Percentiles rank a stretch among this genome's conserved stretches.
Evolutionary conservation across 257 asterid species (phyloP).

Genomic region (Petunia secreta): DNA sequence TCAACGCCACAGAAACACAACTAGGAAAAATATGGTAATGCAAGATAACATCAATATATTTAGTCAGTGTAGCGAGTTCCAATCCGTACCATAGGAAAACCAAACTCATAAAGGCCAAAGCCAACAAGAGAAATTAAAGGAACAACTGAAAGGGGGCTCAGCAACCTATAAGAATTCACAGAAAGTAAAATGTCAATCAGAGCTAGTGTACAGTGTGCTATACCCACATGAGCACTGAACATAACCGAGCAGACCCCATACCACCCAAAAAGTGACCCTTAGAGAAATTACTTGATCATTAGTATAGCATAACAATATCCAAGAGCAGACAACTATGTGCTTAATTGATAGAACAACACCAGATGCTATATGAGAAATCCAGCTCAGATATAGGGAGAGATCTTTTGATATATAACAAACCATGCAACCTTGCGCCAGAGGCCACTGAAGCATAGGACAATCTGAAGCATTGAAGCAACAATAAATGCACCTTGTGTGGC

Average conservation of each 20-base stretch:
- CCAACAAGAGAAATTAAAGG: constrained; percentile 44
- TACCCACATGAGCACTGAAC: not conserved
- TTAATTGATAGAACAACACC: not conserved
- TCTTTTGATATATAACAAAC: constrained; percentile 29
- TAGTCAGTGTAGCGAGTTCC: not conserved
- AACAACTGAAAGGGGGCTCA: constrained; percentile 41
- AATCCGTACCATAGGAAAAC: constrained; percentile 40
- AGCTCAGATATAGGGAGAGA: constrained; percentile 10
- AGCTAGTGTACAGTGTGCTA: not conserved
- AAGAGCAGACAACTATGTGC: not conserved
- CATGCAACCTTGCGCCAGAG: constrained; percentile 50
- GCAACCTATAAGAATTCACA: constrained; percentile 31
- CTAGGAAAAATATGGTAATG: not conserved
- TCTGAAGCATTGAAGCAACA: constrained; percentile 46
- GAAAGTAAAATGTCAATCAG: constrained; percentile 16
- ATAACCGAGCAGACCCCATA: not conserved
- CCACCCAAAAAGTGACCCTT: not conserved
- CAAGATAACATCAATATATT: not conserved
- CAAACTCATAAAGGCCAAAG: constrained; percentile 46
- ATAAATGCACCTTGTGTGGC: constrained; percentile 49
- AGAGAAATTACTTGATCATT: not conserved
- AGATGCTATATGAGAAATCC: not conserved
- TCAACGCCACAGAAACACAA: too few species aligned
- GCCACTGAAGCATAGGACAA: constrained; percentile 49
- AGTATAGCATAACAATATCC: not conserved